phyloP scores from a whole-genome alignment of 768 basidiomycete species.

The Mycena amicta region DNA sequence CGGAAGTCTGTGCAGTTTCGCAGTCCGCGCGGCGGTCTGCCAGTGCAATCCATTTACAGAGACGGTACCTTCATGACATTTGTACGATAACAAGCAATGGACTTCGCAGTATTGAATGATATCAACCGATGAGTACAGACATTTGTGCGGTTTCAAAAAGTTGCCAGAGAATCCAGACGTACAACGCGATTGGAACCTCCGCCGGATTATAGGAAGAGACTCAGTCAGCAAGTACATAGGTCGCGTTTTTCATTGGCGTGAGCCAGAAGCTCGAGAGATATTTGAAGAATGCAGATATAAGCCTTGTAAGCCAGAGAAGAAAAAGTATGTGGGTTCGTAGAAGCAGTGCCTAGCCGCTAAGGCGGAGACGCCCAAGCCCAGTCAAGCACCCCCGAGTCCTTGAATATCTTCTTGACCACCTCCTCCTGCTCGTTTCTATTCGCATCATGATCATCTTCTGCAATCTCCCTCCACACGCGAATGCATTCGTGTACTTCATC shows the following conservation, averaged over 20 bases:
- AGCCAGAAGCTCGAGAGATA: constrained; percentile 66
- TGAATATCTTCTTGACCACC: constrained; percentile 46
- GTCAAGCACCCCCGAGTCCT: constrained; percentile 54
- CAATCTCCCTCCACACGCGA: constrained; percentile 65
- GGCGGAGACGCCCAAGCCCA: constrained; percentile 74
- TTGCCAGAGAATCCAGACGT: no score
- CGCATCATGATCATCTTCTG: constrained; percentile 33
- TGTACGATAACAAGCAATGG: not conserved
- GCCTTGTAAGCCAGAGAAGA: constrained; percentile 47
- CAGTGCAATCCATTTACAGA: constrained; percentile 70
- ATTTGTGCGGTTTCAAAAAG: no score
- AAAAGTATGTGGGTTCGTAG: no score
- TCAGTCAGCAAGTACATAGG: constrained; percentile 81
- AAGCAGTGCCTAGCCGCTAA: constrained; percentile 29
- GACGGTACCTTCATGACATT: constrained; percentile 1
- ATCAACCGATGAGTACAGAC: no score
- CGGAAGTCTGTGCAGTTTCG: constrained; percentile 84
- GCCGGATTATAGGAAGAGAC: constrained; percentile 81
- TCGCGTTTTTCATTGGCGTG: constrained; percentile 38
- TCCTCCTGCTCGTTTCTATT: constrained; percentile 49
- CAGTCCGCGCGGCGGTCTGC: constrained; percentile 68
- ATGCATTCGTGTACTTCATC: constrained; percentile 77
- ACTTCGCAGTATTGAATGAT: not conserved
- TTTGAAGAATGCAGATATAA: constrained; percentile 89
- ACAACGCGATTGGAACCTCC: constrained; percentile 78